phyloP scores from a whole-genome alignment of 805 yeast genomes.

The Candida fluviatilis region DNA sequence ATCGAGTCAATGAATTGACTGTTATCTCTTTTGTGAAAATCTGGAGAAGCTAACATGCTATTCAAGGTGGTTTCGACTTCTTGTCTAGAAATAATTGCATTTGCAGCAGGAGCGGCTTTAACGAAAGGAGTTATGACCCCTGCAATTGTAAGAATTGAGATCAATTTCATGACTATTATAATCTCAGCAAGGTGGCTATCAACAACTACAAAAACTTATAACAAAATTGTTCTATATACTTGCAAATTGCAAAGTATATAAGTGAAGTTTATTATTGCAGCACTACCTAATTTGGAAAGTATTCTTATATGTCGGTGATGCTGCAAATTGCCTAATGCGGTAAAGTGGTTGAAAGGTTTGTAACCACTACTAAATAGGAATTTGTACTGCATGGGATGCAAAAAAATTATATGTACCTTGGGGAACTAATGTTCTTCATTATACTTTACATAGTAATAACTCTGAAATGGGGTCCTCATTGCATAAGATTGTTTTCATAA shows the following conservation, averaged over 20 bases:
- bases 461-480: too few relatives aligned
- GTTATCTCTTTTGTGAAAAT: slow-evolving; percentile 1
- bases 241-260: neutral
- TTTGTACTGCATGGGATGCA: neutral
- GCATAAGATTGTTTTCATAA: neutral
- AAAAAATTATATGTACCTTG: too few relatives aligned
- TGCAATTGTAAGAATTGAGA: neutral
- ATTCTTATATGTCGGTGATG: neutral
- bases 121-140: neutral
- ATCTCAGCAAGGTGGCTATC: too few relatives aligned
- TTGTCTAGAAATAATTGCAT: slow-evolving; percentile 2
- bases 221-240: too few relatives aligned
- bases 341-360: neutral
- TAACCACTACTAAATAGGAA: neutral
- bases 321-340: neutral
- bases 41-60: neutral
- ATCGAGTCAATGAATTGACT: slow-evolving; percentile 3
- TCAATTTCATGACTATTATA: slow-evolving; percentile 1
- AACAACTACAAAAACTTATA: too few relatives aligned
- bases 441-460: too few relatives aligned
- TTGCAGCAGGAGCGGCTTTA: slow-evolving; percentile 1
- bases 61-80: slow-evolving; percentile 1
- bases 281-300: slow-evolving; percentile 6
- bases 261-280: neutral
- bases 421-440: too few relatives aligned